Evolutionary conservation across 306 rosid genomes (phyloP).

Genomic region (Ochetophila trinervis): DNA sequence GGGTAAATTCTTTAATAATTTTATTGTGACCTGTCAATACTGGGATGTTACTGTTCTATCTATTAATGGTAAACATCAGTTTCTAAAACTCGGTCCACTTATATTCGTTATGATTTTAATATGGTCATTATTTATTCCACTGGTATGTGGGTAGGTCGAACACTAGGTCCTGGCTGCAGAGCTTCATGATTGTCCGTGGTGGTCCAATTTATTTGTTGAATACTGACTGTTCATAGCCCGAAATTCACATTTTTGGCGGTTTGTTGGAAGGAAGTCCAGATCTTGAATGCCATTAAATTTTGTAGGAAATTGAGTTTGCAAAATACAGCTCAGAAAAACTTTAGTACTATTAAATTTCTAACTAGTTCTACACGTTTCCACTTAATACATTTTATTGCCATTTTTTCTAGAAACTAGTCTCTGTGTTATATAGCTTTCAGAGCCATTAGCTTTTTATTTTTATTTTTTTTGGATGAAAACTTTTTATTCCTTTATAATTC

Average conservation of each 20-base stretch:
- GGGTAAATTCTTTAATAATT: background rate
- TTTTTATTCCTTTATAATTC: background rate
- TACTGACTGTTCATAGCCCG: background rate
- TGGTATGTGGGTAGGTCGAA: slow-evolving; percentile 4
- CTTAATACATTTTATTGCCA: background rate
- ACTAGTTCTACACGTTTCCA: too few species aligned
- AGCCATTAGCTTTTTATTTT: too few species aligned
- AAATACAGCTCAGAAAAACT: too few species aligned
- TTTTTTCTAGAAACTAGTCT: too few species aligned
- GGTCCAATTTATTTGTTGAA: slow-evolving; percentile 9
- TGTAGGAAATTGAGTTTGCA: background rate
- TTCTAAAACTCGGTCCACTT: slow-evolving; percentile 1
- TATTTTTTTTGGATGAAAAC: too few species aligned
- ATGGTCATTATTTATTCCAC: background rate
- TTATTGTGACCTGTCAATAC: background rate
- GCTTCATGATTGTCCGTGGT: slow-evolving; percentile 12
- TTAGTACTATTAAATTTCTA: too few species aligned
- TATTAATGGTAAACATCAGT: background rate
- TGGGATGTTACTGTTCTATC: background rate
- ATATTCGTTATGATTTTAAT: background rate
- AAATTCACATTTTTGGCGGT: background rate
- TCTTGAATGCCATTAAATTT: background rate
- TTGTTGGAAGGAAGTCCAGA: background rate
- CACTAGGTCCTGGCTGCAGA: slow-evolving; percentile 1
- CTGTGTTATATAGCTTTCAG: too few species aligned